Evolutionary conservation across 192 early-diverging fungal genomes (phyloP), one percentile per base, ranked within the genome.

Genomic region (Mortierella alpina): DNA sequence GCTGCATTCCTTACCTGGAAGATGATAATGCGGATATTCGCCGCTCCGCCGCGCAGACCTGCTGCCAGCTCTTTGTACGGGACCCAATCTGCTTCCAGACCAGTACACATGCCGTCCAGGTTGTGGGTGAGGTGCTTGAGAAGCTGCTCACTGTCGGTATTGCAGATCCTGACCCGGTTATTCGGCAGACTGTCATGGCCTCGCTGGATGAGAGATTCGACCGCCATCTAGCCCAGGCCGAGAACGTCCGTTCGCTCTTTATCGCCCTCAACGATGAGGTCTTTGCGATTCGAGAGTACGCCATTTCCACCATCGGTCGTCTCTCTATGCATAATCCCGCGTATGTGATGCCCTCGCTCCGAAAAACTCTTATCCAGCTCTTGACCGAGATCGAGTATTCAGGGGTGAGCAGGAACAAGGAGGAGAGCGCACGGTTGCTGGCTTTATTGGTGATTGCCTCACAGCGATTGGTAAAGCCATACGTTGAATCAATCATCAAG

Each of bases 331-430:
- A 91, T 65, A 99, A 98, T 75, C 97, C 97, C 10, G 96, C 95
- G 2, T 96, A 96, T 69, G 93, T 97, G 13, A 90, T 97, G 88
- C 95, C 97, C 7, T 93, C 92, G 0, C 84, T 99, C 23, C 88
- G 95, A 41, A 94, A 96, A 68, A 90, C 93, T 0, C 72, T 98
- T 13, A 93, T 95, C 65, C 93, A 96, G 73, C 83, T 99, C 2
- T 82, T 99, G 55, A 95, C 94, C 6, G 96, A 98, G 80, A 82
- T 99, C 18, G 95, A 99, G 82, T 96, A 94, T 78, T 93, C 96
- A 10, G 84, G 84, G 15, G 87, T 90, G 9, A 92, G 94, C 59
- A 87, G 93, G 40, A 94, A 96, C 68, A 95, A 93, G 59, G 95
- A 96, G 75, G 95, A 96, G 78, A 89, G 92, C 60, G 94, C 95